A percentile compares a stretch with the other conserved stretches of the same genome.
Evolutionary conservation across 306 rosid genomes (phyloP).

Genomic region (Sophora flavescens): DNA sequence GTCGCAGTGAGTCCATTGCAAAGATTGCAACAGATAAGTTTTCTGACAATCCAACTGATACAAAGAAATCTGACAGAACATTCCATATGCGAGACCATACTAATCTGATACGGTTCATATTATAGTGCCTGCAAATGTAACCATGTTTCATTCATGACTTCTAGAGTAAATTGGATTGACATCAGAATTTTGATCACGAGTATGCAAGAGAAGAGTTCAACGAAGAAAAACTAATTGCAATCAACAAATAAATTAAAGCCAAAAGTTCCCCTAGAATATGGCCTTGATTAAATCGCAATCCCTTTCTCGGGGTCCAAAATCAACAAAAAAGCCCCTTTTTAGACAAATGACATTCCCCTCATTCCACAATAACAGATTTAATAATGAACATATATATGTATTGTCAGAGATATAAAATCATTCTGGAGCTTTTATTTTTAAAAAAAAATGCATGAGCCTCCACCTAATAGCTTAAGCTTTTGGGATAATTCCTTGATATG

Average conservation of each 20-base stretch:
- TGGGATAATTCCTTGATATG: constrained; percentile 7
- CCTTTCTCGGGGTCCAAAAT: constrained; percentile 26
- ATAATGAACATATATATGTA: constrained; percentile 6
- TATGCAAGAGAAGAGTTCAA: constrained; percentile 23
- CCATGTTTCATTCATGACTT: constrained; percentile 42
- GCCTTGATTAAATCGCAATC: constrained; percentile 11
- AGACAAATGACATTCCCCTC: constrained; percentile 21
- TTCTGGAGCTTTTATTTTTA: too few species aligned
- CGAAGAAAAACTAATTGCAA: constrained; percentile 22
- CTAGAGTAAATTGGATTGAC: constrained; percentile 27
- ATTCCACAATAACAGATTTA: constrained; percentile 35
- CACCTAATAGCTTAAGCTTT: constrained; percentile 28
- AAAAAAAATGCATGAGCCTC: not conserved
- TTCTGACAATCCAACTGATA: constrained; percentile 95
- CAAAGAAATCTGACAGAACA: constrained; percentile 98
- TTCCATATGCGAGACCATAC: constrained; percentile 99
- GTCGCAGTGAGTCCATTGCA: constrained; percentile 98
- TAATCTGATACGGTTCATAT: constrained; percentile 98
- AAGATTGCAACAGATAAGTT: constrained; percentile 98
- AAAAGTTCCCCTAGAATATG: constrained; percentile 12
- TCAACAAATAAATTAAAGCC: not conserved
- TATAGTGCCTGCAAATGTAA: constrained; percentile 91
- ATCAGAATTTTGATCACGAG: constrained; percentile 31
- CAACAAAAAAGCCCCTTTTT: not conserved
- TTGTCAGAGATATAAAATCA: not conserved